These are phyloP conservation scores for Umbilicus rupestris DNA, from an alignment of 164 flowering plant species.

Conservation along the genomic window DNA sequence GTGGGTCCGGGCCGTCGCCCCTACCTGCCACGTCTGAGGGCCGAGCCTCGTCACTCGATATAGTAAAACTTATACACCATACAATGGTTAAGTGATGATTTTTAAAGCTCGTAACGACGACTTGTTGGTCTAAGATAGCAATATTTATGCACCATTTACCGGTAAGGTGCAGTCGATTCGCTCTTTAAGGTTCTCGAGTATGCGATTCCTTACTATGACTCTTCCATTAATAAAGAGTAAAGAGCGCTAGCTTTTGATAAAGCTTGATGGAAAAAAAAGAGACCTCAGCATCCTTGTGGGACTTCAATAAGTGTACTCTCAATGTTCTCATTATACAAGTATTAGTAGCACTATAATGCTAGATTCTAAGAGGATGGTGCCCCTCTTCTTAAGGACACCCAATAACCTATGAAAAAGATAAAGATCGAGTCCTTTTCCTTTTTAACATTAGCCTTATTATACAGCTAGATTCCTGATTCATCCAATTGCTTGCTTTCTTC, in stretches of 20 bases:
- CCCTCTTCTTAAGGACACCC: neutral
- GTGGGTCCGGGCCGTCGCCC: too few species aligned
- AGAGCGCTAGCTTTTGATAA: neutral
- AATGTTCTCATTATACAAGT: neutral
- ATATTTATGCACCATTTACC: neutral
- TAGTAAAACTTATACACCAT: neutral
- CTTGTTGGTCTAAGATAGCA: neutral
- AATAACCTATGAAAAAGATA: neutral
- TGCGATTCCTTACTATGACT: neutral
- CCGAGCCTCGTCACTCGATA: too few species aligned
- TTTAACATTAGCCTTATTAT: neutral
- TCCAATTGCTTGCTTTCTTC: neutral
- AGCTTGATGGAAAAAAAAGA: neutral
- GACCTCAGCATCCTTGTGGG: neutral
- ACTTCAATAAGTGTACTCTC: neutral
- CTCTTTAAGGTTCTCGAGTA: neutral
- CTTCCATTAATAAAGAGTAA: neutral
- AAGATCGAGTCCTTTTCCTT: constrained; percentile 1
- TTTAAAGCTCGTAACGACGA: neutral
- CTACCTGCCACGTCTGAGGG: too few species aligned
- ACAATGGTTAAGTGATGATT: neutral
- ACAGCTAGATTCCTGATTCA: neutral
- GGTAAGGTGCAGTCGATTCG: neutral
- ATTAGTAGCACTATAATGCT: neutral
- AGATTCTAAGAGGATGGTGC: neutral